Percentiles rank a stretch among this genome's conserved stretches.
These are phyloP conservation scores for Gentiana dahurica DNA, from an alignment of 257 asterid genomes.

Conservation along the genomic window DNA sequence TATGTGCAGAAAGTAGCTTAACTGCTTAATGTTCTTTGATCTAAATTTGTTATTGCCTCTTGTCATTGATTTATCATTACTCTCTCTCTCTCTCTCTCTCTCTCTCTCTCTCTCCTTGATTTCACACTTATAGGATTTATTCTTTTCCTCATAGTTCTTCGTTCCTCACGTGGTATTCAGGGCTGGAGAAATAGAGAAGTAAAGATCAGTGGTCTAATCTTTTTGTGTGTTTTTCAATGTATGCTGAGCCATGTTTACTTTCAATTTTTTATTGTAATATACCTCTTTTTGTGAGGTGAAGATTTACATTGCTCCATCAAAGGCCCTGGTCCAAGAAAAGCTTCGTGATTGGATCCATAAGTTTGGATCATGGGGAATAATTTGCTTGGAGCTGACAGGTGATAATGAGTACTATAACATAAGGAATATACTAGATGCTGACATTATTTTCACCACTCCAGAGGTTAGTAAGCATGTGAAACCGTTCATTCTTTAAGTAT, in stretches of 20 bases:
- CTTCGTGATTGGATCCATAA: conserved; percentile 79
- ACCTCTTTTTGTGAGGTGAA: conserved; percentile 20
- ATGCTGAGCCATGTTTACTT: too few species aligned
- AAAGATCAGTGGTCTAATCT: too few species aligned
- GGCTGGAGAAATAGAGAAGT: too few species aligned
- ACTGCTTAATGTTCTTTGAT: not conserved
- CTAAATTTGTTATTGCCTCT: not conserved
- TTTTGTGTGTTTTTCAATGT: not conserved
- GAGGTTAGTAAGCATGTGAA: conserved; percentile 40
- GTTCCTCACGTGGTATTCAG: too few species aligned
- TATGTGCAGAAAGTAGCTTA: not conserved
- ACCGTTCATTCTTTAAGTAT: not conserved
- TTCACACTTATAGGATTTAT: too few species aligned
- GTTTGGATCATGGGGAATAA: conserved; percentile 67
- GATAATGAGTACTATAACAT: conserved; percentile 66
- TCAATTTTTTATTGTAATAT: not conserved
- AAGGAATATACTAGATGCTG: conserved; percentile 77
- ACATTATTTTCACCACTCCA: conserved; percentile 92
- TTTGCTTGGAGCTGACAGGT: conserved; percentile 89
- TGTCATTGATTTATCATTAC: too few species aligned
- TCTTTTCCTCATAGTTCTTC: too few species aligned
- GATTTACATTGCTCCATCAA: conserved; percentile 94
- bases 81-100: too few species aligned
- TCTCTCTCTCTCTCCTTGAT: too few species aligned
- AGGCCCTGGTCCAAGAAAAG: conserved; percentile 97